Conservation (phyloP, 2,329 filamentous ascomycete genomes). For the Aspergillus versicolor region DNA sequence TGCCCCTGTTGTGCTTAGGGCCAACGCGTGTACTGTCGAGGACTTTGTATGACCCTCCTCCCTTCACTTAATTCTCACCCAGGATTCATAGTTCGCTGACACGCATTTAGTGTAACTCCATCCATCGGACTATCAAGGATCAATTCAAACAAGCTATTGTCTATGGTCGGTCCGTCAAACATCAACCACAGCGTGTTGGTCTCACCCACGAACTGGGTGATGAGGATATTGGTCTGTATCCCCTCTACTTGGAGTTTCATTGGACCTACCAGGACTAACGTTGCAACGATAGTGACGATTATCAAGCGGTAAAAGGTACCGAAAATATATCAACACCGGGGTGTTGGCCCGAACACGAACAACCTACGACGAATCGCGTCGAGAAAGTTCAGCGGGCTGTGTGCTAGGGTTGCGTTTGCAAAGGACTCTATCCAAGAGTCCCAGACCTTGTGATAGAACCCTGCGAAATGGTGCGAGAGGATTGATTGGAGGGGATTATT, state of each 20-base stretch:
- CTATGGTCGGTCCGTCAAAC: slow-evolving; percentile 96
- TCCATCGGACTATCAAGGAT: slow-evolving; percentile 93
- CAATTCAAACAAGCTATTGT: slow-evolving; percentile 95
- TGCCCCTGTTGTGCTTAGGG: slow-evolving; percentile 82
- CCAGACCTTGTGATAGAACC: slow-evolving; percentile 28
- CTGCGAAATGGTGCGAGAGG: slow-evolving; percentile 26
- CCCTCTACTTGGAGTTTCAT: background rate
- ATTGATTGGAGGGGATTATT: slow-evolving; percentile 22
- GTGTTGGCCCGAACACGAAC: slow-evolving; percentile 26
- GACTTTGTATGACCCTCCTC: slow-evolving; percentile 73
- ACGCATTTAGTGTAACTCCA: slow-evolving; percentile 77
- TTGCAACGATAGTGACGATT: slow-evolving; percentile 56
- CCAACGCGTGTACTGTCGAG: slow-evolving; percentile 82
- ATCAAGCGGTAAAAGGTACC: slow-evolving; percentile 61
- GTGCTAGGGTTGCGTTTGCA: slow-evolving; percentile 20
- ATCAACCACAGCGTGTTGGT: slow-evolving; percentile 95
- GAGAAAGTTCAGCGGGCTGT: slow-evolving; percentile 18
- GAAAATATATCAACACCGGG: slow-evolving; percentile 17
- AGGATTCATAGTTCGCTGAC: slow-evolving; percentile 31
- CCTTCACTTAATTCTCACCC: background rate
- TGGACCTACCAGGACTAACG: slow-evolving; percentile 24
- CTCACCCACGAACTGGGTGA: slow-evolving; percentile 87
- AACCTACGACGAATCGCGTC: slow-evolving; percentile 27
- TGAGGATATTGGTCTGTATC: slow-evolving; percentile 85
- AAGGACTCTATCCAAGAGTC: slow-evolving; percentile 24